Base-by-base conservation (phyloP, 495 filamentous ascomycete species). In the Hypoxylon trugodes region DNA sequence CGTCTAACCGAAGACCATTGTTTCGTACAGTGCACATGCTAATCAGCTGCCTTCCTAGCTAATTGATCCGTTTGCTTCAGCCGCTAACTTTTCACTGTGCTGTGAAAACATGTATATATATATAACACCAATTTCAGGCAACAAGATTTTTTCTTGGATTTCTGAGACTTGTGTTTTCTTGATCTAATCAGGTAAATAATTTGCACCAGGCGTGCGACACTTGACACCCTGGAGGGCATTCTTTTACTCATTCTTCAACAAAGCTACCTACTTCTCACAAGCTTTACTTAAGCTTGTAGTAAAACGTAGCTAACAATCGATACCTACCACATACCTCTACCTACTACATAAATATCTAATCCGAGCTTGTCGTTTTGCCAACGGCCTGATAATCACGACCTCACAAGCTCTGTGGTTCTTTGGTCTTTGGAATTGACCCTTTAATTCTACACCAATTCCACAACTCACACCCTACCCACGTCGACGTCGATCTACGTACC, bases 151-250 rank as follows among this genome's bases (percentile, higher is more conserved):
- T 36, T 10, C 15, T 8, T 41, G 24, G 6, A 21, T 43, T 21
- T 22, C 32, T 41, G 19, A 41, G 32, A 13, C 21, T 19, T 18
- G 55, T 24, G 37, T 49, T 33, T 37, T 28, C 54, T 35, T 38
- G 33, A 28, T 41, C 25, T 41, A 47, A 2, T 32, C 32, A 24
- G 33, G 24, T 49, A 54, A 19, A 61, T 50, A 62, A 30, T 58
- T 48, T 55, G 58, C 64, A 67, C 64, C 64, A 61, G 58, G 64
- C 9, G 64, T 67, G 58, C 64, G 18, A 53, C 13, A 54, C 28
- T 45, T 47, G 47, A 33, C 42, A 67, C 64, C 64, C 64, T 62
- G 58, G 58, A 19, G 64, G 64, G 64, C 64, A 55, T 50, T 62
- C 64, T 62, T 67, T 47, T 47, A 43, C n/a, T 32, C 26, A 30